phyloP scores from a whole-genome alignment of 805 yeast species.

The Brettanomyces sp. region DNA sequence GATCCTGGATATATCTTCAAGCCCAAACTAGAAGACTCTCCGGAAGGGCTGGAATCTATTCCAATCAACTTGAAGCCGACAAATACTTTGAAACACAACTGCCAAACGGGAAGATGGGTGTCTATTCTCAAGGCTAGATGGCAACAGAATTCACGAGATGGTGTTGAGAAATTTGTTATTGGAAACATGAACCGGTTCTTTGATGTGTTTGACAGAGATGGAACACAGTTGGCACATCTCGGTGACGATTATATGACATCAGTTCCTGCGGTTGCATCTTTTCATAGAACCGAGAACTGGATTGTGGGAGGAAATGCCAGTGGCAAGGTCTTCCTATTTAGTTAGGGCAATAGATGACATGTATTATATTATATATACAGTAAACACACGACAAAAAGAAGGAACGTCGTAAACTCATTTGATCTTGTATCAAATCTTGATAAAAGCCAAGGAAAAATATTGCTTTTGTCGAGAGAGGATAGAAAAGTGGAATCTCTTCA shows the following conservation, averaged over 20 bases:
- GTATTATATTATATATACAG: background rate
- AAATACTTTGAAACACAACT: conserved; percentile 69
- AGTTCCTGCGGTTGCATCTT: conserved; percentile 81
- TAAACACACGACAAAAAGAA: background rate
- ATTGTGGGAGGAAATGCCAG: conserved; percentile 89
- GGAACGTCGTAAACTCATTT: background rate
- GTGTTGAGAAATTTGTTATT: conserved; percentile 74
- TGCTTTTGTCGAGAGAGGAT: background rate
- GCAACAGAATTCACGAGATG: conserved; percentile 67
- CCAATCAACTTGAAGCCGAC: conserved; percentile 46
- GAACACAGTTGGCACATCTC: conserved; percentile 71
- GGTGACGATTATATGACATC: conserved; percentile 56
- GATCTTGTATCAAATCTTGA: background rate
- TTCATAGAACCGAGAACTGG: conserved; percentile 89
- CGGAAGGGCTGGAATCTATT: conserved; percentile 15
- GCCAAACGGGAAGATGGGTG: conserved; percentile 97
- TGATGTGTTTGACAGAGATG: conserved; percentile 73
- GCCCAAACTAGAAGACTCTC: conserved; percentile 10
- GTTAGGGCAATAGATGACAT: conserved; percentile 1
- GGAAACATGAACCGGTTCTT: conserved; percentile 88
- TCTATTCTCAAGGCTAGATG: conserved; percentile 82
- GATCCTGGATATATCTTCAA: conserved; percentile 7
- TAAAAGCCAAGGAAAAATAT: background rate
- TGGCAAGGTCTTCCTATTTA: conserved; percentile 70
- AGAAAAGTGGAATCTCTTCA: background rate